Evolutionary conservation across 2,329 filamentous ascomycete species (phyloP), one percentile per base, ranked within the genome.

Genomic region (Colletotrichum coccodes): DNA sequence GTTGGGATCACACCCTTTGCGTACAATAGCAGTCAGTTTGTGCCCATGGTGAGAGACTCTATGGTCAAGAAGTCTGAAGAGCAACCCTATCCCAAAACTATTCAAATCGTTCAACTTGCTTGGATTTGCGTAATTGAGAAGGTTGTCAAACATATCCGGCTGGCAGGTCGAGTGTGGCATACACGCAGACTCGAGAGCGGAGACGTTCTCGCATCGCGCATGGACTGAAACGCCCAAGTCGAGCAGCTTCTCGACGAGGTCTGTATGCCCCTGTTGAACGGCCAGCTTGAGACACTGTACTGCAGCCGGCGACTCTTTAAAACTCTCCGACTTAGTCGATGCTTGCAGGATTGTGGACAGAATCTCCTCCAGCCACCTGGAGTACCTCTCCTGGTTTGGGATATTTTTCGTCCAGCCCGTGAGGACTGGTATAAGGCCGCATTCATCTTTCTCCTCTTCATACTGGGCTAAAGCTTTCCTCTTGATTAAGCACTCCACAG

Each of bases 401-500:
- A 23, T 30, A 16, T 28, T 38, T 14, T 4, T 30, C 5, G 14
- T 16, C 47, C 50, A 68, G 34, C 30, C 28, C 3, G 34, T 16
- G 4, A 68, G n/a, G 3, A 68, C 18, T 5, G 62, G 65, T 0
- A 54, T 16, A 3, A 65, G 40, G 0, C 30, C 60, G 8, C 44
- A 66, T 21, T 56, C 16, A 0, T 14, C 34, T 6, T 30, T 36
- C 11, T 65, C 47, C 3, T 66, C 44, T 16, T 68, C 65, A 26
- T 68, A 68, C 12, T 23, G 44, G 28, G 14, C 21, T 23, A 68
- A 14, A 9, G 32, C 57, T 6, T 34, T 23, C 5, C 18, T 56
- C 16, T 44, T 56, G 18, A 60, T 42, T 38, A 69, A n/a, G 32
- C 54, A 53, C 6, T 50, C 40, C 3, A 61, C n/a, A 9, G 67